Evolutionary conservation across 2,329 filamentous ascomycete genomes (phyloP), one percentile per base, ranked within the genome.

Genomic region (Tricladium varicosporioides): DNA sequence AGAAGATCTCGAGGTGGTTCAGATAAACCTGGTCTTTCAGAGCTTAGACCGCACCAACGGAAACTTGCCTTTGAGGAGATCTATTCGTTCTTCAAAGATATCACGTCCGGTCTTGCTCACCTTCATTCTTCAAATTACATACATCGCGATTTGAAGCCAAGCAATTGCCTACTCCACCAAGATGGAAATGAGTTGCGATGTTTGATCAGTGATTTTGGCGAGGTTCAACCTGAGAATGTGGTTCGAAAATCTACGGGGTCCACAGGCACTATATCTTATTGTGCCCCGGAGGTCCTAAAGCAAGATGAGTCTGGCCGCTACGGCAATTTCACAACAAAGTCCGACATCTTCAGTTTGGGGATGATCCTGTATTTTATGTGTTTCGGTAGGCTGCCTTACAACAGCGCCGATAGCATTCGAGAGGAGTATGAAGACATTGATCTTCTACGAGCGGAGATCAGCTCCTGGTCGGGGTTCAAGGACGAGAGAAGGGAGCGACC

Each of bases 281-380:
- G 94, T 72, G 94, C 94, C 0, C 94, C 94, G 0, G 94, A 99
- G 72, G 95, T 99, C 0, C 77, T 99, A 31, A 85, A 82, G 51
- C 82, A 82, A 63, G 87, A 85, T 56, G 74, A 81, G 0, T 79
- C 78, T 27, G 93, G 93, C 0, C 81, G 81, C 0, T 93, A 90
- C 65, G 92, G 89, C 7, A 96, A 97, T 69, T 99, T 99, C 68
- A 96, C 92, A 0, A 92, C 91, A 22, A 99, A 97, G 70, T 97
- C 92, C 0, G 94, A 99, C 69, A 89, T 99, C n/a, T 99, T 99
- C 73, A 97, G 92, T 1, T 78, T 99, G 0, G 94, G 94, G 49
- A 97, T 99, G 93, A 97, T 97, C 55, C 80, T 99, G 2, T 96
- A 97, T 72, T 99, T 99, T 69, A 88, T 99, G 80, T 99, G 94